Conservation (phyloP, 441 rosid species). For the Geranium incanum region DNA sequence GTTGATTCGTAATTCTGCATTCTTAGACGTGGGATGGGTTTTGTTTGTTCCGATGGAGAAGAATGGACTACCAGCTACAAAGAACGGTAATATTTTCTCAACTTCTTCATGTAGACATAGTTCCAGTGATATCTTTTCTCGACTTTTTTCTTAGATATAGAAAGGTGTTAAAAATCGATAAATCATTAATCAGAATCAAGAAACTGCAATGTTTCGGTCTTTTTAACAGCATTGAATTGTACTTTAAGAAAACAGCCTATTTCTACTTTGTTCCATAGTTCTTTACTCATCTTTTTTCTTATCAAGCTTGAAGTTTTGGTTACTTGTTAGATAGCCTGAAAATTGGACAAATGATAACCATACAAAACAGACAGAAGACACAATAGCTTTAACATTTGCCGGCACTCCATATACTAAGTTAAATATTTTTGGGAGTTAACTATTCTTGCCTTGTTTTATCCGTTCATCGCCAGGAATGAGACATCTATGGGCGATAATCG, state of each 20-base stretch:
- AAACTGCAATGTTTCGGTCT: neutral
- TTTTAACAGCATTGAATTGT: too few relatives aligned
- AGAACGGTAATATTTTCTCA: constrained; percentile 8
- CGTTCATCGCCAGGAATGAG: constrained; percentile 20
- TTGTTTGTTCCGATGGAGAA: constrained; percentile 40
- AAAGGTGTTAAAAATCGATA: neutral
- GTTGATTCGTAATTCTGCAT: constrained; percentile 20
- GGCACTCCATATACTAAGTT: neutral
- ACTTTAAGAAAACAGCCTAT: neutral
- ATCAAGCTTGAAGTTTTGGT: too few relatives aligned
- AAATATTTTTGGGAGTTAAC: neutral
- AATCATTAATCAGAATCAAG: neutral
- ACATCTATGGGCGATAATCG: constrained; percentile 29
- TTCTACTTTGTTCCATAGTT: too few relatives aligned
- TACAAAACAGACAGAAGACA: neutral
- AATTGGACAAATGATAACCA: neutral
- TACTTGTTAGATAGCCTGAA: neutral
- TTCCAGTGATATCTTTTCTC: too few relatives aligned
- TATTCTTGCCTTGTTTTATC: constrained; percentile 14
- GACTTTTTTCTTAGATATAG: neutral
- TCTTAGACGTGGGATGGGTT: constrained; percentile 33
- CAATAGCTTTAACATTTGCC: neutral
- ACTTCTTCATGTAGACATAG: neutral
- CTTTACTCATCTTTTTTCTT: too few relatives aligned
- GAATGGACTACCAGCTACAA: constrained; percentile 21